Base-by-base conservation (phyloP, 768 basidiomycete species). In the Trametes cubensis region DNA sequence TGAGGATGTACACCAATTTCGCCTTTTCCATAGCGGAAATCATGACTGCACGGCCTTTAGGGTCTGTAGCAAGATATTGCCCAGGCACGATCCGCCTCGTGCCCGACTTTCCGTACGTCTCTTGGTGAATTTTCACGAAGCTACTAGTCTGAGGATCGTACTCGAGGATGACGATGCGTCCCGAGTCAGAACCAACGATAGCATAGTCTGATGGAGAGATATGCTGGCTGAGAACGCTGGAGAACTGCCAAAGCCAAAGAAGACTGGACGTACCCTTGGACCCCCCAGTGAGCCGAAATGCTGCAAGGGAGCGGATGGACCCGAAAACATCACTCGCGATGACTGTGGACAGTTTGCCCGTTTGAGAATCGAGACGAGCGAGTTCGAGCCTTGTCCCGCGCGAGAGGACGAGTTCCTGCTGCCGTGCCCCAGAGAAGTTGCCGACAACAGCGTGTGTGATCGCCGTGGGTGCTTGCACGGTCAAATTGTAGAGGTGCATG, bases 141-240 rank as follows among this genome's bases (percentile, higher is more conserved):
- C 84, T 87, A 65, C 90, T 95, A 17, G 88, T 91, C 73, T 89
- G 88, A 0, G 94, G 87, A 72, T 98, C 93, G 79, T 96, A 98
- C 76, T 99, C 97, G 63, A 99, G 80, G 70, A 99, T 97, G 54
- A 97, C 80, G 53, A 98, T 90, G 53, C 95, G 86, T 20, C 97
- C 97, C 23, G 97, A 97, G 79, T 99, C 97, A n/a, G 95, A 97
- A 53, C 94, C 94, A 82, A 98, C 81, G 77, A 99, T 94, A 60
- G 94, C 90, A 78, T 98, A 98, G 80, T 99, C 97, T 99, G 78
- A 82, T 81, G 81, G 75, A 71, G 73, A 42, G 62, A 70, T 30
- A 30, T 62, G 67, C 38, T 53, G 60, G 62, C 74, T 74, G 70
- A 81, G 83, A 73, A 74, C 71, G 66, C 8, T 69, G 66, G 67